Conservation (phyloP, 2,329 filamentous ascomycete species). For the Hypoxylon sp. region DNA sequence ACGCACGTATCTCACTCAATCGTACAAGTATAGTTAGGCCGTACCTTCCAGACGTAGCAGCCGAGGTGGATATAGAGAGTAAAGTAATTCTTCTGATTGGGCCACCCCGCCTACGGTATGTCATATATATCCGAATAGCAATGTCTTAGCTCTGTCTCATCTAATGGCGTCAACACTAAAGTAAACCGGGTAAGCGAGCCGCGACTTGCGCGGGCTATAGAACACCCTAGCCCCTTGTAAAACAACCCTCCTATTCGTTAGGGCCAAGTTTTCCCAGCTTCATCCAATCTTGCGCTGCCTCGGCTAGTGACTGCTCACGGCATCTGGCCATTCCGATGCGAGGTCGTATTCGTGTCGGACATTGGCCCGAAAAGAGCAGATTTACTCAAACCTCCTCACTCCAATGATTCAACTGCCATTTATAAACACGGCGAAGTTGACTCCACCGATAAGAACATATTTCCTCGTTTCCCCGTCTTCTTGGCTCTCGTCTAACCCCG, state of each 20-base stretch:
- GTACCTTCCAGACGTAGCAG: not conserved
- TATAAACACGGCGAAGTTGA: not conserved
- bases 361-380: too few species aligned
- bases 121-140: not conserved
- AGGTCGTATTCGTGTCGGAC: constrained; percentile 19
- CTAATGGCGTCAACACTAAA: not conserved
- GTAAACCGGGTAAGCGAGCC: constrained; percentile 8
- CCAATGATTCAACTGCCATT: constrained; percentile 1
- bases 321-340: constrained; percentile 17
- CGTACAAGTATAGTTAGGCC: too few species aligned
- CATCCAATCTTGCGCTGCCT: constrained; percentile 7
- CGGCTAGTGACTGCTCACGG: not conserved
- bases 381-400: too few species aligned
- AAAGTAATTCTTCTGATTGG: not conserved
- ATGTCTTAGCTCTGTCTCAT: not conserved
- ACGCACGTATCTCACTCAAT: not conserved
- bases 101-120: not conserved
- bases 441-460: not conserved
- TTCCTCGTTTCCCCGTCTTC: not conserved
- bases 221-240: not conserved
- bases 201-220: not conserved
- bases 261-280: not conserved
- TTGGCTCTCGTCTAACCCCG: not conserved
- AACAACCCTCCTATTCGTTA: constrained; percentile 15
- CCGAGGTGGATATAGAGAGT: not conserved